Evolutionary conservation across 2,329 filamentous ascomycete genomes (phyloP), one percentile per base, ranked within the genome.

Genomic region (Pseudocercospora crystallina): DNA sequence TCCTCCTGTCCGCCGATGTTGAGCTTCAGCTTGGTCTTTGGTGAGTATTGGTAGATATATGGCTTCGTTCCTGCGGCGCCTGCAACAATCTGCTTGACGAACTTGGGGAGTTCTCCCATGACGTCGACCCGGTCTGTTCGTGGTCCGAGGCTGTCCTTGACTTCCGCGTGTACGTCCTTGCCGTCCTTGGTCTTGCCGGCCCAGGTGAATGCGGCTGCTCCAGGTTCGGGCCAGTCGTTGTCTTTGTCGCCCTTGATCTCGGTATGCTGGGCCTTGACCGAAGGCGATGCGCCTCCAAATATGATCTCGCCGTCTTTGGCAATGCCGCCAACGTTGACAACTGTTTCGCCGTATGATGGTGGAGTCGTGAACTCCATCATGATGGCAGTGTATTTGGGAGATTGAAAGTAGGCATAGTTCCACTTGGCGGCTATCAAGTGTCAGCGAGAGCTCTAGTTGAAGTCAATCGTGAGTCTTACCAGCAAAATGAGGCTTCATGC

Each of bases 401-500:
- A 86, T 69, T 97, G 91, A 76, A 96, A 96, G 73, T 91, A 83
- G 71, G 83, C 80, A 76, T 96, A 99, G 73, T 94, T 96, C 94
- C 94, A 99, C 57, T 82, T 84, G 29, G 88, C 84, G 55, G 92
- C 84, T 82, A 59, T 17, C 20, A 26, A 5, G n/a, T 36, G 42
- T 60, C 35, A 57, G 53, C 41, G 32, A 10, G 29, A 12, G 7
- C 9, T 7, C 30, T 12, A 14, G 4, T 39, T 5, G 36, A 30
- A 39, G 34, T 31, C 46, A 53, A 43, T 44, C 15, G 46, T 14
- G 7, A 32, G 42, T 63, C 74, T 63, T 75, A 84, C 81, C 91
- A 53, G 90, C 88, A 69, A 99, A 95, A 71, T 99, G 94, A 35
- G 94, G 94, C 80, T 99, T 99, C 92, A 97, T 97, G 69, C 91